Percentiles rank a stretch among this genome's conserved stretches.
Conservation (phyloP, 306 rosid genomes). For the Macrotyloma uniflorum region DNA sequence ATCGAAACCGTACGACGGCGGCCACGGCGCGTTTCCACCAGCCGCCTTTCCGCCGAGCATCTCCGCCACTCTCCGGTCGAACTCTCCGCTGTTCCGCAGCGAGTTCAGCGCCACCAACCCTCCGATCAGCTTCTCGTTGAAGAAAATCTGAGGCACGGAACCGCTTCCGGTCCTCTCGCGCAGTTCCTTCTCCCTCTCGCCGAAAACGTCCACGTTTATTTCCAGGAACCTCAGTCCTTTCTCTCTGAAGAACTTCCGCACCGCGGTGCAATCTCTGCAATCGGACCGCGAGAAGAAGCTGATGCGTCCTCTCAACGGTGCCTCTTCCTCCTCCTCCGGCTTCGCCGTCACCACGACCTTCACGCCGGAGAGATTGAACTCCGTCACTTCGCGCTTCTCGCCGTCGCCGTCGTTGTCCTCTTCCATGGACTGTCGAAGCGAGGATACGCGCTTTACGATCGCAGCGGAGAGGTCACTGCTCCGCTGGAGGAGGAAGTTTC, state of each 20-base stretch:
- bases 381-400: slow-evolving; percentile 43
- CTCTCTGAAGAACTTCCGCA: slow-evolving; percentile 66
- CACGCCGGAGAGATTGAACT: slow-evolving; percentile 69
- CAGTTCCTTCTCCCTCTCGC: slow-evolving; percentile 70
- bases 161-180: slow-evolving; percentile 59
- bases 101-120: slow-evolving; percentile 89
- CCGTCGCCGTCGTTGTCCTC: slow-evolving; percentile 1
- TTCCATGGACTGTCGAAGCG: slow-evolving; percentile 43
- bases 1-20: slow-evolving; percentile 77
- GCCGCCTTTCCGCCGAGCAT: slow-evolving; percentile 53
- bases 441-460: slow-evolving; percentile 58
- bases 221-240: slow-evolving; percentile 67
- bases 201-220: slow-evolving; percentile 88
- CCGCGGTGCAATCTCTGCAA: slow-evolving; percentile 91
- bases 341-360: slow-evolving; percentile 65
- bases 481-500: slow-evolving; percentile 65
- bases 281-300: slow-evolving; percentile 85
- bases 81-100: slow-evolving; percentile 76
- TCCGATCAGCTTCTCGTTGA: slow-evolving; percentile 87
- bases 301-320: slow-evolving; percentile 62
- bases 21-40: slow-evolving; percentile 65
- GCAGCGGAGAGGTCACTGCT: slow-evolving; percentile 66
- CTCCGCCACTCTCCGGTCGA: slow-evolving; percentile 69
- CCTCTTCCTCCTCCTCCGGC: slow-evolving; percentile 35
- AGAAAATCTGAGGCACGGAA: slow-evolving; percentile 86